Percentiles rank a stretch among this genome's conserved stretches.
These are phyloP conservation scores for Alliaria petiolata DNA, from an alignment of 345 rosid species.

Conservation along the genomic window DNA sequence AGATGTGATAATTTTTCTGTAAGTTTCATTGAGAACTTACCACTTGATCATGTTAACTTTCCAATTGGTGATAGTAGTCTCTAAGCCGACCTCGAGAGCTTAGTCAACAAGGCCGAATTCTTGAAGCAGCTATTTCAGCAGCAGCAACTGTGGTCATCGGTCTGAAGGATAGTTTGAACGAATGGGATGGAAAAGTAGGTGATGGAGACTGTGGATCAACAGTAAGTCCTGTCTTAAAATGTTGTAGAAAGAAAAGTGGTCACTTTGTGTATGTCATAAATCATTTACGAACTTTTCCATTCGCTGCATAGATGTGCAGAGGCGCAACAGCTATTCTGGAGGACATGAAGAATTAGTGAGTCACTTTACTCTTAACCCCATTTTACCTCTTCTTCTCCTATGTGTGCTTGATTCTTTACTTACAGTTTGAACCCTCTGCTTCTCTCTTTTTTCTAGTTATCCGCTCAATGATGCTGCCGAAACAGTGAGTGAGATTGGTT, in stretches of 20 bases:
- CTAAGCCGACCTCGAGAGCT: slow-evolving; percentile 58
- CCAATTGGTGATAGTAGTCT: slow-evolving; percentile 37
- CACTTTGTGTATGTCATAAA: background rate
- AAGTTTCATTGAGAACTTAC: slow-evolving; percentile 17
- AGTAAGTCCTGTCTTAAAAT: slow-evolving; percentile 42
- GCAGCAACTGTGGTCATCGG: slow-evolving; percentile 62
- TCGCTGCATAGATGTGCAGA: slow-evolving; percentile 68
- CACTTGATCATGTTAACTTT: background rate
- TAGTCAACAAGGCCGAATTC: slow-evolving; percentile 57
- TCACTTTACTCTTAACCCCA: background rate
- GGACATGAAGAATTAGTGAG: slow-evolving; percentile 49
- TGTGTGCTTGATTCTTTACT: background rate
- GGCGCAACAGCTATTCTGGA: slow-evolving; percentile 81
- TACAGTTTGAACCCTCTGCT: background rate
- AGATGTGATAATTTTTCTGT: slow-evolving; percentile 15
- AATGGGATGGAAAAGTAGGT: slow-evolving; percentile 92
- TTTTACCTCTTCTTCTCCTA: background rate
- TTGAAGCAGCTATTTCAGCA: slow-evolving; percentile 81
- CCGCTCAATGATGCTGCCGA: slow-evolving; percentile 90
- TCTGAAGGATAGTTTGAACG: slow-evolving; percentile 72
- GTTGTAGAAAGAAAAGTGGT: background rate
- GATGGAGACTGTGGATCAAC: slow-evolving; percentile 99
- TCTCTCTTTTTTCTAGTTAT: slow-evolving; percentile 49
- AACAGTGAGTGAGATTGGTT: slow-evolving; percentile 82
- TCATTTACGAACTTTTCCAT: background rate